A percentile compares a stretch with the other conserved stretches of the same genome.
Evolutionary conservation across 495 filamentous ascomycete species (phyloP).

Genomic region (Cercophora sp.): DNA sequence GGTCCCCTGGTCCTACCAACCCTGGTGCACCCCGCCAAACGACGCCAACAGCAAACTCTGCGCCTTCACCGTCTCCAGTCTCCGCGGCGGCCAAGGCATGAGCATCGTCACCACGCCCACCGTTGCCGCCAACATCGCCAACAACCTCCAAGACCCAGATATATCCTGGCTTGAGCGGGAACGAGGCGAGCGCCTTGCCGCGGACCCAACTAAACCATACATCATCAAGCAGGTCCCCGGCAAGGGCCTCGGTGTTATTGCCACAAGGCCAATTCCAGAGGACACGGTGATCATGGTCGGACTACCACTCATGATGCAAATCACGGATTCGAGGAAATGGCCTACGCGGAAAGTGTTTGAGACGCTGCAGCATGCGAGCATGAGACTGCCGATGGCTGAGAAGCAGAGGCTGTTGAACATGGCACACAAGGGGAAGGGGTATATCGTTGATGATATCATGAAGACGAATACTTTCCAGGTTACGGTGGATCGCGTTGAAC

Average conservation of each 20-base stretch:
- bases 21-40: slow-evolving; percentile 19
- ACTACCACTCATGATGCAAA: slow-evolving; percentile 21
- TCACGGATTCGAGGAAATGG: slow-evolving; percentile 21
- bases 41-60: slow-evolving; percentile 25
- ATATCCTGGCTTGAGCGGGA: slow-evolving; percentile 22
- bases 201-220: slow-evolving; percentile 15
- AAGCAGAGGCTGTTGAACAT: slow-evolving; percentile 8
- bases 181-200: slow-evolving; percentile 13
- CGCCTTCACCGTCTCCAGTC: slow-evolving; percentile 19
- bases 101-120: slow-evolving; percentile 28
- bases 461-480: slow-evolving; percentile 31
- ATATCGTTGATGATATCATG: slow-evolving; percentile 30
- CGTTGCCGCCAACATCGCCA: slow-evolving; percentile 16
- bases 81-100: slow-evolving; percentile 19
- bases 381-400: neutral
- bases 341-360: no score
- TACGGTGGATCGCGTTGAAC: slow-evolving; percentile 18
- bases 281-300: slow-evolving; percentile 20
- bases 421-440: slow-evolving; percentile 15
- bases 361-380: no score
- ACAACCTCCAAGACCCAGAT: slow-evolving; percentile 17
- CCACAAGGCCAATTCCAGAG: slow-evolving; percentile 17
- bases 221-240: slow-evolving; percentile 18
- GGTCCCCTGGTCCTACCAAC: slow-evolving; percentile 27
- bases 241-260: slow-evolving; percentile 26